Evolutionary conservation across 495 filamentous ascomycete genomes (phyloP), one percentile per base, ranked within the genome.

Genomic region (Rhizodiscina lignyota): DNA sequence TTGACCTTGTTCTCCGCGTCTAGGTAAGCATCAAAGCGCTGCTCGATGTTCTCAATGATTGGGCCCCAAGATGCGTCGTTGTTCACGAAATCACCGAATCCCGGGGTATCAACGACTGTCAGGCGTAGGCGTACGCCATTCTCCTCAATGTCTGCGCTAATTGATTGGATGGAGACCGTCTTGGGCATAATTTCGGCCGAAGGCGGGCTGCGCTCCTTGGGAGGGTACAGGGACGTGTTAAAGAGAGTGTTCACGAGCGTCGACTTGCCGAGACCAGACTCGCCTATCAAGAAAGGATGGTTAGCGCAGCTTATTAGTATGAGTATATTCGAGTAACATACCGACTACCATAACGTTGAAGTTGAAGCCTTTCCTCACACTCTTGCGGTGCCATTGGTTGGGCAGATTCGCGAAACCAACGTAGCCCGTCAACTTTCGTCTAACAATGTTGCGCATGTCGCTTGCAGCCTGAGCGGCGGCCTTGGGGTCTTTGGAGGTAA

Each of bases 271-370:
- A 97, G 74, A 36, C 89, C 89, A 46, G 89, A 97, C 77, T 97
- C 89, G 75, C 89, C 89, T 40, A 10, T n/a, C 21, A 21, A 18
- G 5, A 4, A 21, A 27, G 24, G 34, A 27, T 13, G 12, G n/a
- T n/a, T n/a, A n/a, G n/a, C n/a, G n/a, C n/a, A n/a, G n/a, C n/a
- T n/a, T n/a, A n/a, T n/a, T n/a, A 19, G 33, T 20, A 39, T 1
- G 11, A 21, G 26, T 17, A 42, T 5, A 2, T 10, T 4, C 18
- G 6, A 19, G 37, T 36, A 28, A 70, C 67, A 41, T 67, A 97
- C 89, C 89, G 60, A 97, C 89, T 60, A 97, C 89, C 89, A 97
- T 97, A 40, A 96, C 89, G 54, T 97, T 97, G 70, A 97, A 97
- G 71, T 96, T 97, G 75, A 97, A 97, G 40, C 89, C 89, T 61